These are phyloP conservation scores for Candida ponderosae DNA, from an alignment of 805 yeast species.

Conservation along the genomic window DNA sequence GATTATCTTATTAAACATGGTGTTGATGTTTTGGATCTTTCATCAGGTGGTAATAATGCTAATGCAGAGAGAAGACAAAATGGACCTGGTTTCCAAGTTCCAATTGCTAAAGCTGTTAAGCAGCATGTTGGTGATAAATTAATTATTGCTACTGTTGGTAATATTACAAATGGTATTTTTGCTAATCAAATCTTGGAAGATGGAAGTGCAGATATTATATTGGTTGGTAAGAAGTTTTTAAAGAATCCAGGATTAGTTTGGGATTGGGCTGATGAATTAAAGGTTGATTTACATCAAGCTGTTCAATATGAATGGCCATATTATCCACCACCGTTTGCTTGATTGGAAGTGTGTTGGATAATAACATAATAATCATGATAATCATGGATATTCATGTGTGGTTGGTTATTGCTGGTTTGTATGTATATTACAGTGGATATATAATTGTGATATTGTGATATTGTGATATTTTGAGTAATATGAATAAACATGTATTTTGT, in stretches of 20 bases:
- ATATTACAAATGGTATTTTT: conserved; percentile 24
- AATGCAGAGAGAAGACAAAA: conserved; percentile 22
- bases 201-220: conserved; percentile 38
- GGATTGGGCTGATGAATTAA: conserved; percentile 42
- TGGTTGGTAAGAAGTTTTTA: conserved; percentile 39
- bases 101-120: conserved; percentile 34
- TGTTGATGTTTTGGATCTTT: conserved; percentile 45
- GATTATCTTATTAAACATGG: conserved; percentile 33
- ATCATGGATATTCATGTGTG: not conserved
- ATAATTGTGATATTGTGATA: too few relatives aligned
- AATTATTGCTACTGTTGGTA: conserved; percentile 41
- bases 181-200: conserved; percentile 34
- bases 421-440: too few relatives aligned
- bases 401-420: too few relatives aligned
- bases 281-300: conserved; percentile 31
- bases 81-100: conserved; percentile 26
- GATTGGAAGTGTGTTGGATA: too few relatives aligned
- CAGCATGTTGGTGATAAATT: conserved; percentile 34
- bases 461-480: too few relatives aligned
- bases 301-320: conserved; percentile 25
- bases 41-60: conserved; percentile 42
- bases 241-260: conserved; percentile 43
- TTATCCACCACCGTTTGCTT: conserved; percentile 5
- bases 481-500: too few relatives aligned
- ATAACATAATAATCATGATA: too few relatives aligned